Base-by-base conservation (phyloP, 2,329 filamentous ascomycete genomes). In the Thermomyces lanuginosus region DNA sequence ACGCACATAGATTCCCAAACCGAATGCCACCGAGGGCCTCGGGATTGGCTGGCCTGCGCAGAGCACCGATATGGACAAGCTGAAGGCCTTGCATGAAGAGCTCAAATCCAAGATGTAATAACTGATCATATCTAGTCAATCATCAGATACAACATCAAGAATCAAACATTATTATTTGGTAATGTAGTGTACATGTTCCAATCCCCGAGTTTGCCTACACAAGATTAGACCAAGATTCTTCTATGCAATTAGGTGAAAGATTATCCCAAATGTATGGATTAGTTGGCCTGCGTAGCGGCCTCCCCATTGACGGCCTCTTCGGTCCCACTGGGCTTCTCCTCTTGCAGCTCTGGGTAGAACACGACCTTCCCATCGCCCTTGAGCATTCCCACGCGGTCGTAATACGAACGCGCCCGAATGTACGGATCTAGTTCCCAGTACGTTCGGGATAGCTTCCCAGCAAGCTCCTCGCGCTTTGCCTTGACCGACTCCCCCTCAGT, bases 361-460 rank as follows among this genome's bases (percentile, higher is more conserved):
- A 79, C 59, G 22, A 86, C 55, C 44, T 64, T 64, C 1, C 83
- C 84, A 7, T 62, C 71, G 1, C 62, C 55, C 33, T 68, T 58
- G 23, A 95, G 63, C 33, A 89, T 58, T 1, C 83, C 80, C 8
- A 64, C 66, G 33, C 89, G 69, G 50, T 98, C 89, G 42, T 92
- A 93, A 34, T 81, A 55, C n/a, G 74, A 78, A 43, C 76, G 66
- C 8, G 84, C 81, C 20, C 89, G 65, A 16, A 95, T 49, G 49
- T 86, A 92, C 0, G 82, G 82, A 55, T 98, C 89, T 27, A 93
- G 53, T 20, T 66, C 64, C 86, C 89, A 98, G 57, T 95, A 98
- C 40, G 79, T 79, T 24, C 66, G 62, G 34, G 64, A 64, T 40
- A 95, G 46, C 35, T 67, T 56, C 26, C 63, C 63, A 2, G 78